Conservation (phyloP, 176 grass and related monocot species). For the Avena eriantha region DNA sequence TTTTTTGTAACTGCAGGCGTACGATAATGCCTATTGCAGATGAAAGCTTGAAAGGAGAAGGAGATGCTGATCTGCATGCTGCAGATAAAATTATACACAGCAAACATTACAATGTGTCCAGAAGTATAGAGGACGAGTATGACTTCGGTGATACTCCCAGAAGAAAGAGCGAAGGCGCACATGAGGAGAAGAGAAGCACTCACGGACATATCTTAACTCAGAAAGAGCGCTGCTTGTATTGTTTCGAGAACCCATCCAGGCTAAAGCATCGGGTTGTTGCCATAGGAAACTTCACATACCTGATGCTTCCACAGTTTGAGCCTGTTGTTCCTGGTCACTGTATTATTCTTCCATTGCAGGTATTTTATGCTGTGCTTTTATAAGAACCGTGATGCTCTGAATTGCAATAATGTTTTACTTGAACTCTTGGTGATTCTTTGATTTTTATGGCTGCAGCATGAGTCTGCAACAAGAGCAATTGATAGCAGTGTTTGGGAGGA, state of each 20-base stretch:
- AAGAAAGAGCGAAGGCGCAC: conserved; percentile 50
- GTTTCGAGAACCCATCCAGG: conserved; percentile 86
- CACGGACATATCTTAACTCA: conserved; percentile 59
- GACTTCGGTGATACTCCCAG: conserved; percentile 76
- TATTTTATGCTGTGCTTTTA: conserved; percentile 29
- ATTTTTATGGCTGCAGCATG: conserved; percentile 57
- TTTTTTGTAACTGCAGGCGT: conserved; percentile 47
- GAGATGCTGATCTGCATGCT: conserved; percentile 69
- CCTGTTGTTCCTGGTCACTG: conserved; percentile 65
- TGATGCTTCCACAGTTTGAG: conserved; percentile 84
- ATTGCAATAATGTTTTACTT: not conserved
- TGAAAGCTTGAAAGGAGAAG: conserved; percentile 68
- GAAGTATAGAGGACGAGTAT: conserved; percentile 85
- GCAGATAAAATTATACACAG: conserved; percentile 79
- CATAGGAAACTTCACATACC: conserved; percentile 88
- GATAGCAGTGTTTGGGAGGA: conserved; percentile 74
- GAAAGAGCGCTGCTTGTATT: conserved; percentile 82
- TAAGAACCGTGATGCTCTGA: not conserved
- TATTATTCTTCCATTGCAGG: conserved; percentile 16
- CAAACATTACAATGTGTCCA: conserved; percentile 65
- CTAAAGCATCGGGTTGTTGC: conserved; percentile 90
- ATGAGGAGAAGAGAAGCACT: conserved; percentile 44
- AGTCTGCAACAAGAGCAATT: conserved; percentile 70
- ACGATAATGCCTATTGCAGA: conserved; percentile 48
- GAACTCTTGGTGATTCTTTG: not conserved